Conservation (phyloP, 1,284 basidiomycete genomes). For the Austroboletus sp. region DNA sequence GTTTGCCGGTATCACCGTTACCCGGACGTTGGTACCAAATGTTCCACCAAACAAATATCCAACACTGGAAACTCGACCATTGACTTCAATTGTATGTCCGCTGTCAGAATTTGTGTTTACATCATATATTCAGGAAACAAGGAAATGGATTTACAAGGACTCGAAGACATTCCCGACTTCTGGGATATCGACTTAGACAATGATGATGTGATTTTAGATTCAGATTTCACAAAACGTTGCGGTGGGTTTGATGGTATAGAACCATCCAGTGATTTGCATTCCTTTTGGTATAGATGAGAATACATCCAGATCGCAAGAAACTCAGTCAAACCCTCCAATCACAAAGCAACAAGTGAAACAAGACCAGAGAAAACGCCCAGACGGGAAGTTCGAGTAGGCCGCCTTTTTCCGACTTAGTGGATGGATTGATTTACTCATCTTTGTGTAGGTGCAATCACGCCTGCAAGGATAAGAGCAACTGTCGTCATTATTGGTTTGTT, state of each 20-base stretch:
- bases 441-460: slow-evolving; percentile 63
- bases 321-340: slow-evolving; percentile 1
- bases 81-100: slow-evolving; percentile 44
- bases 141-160: slow-evolving; percentile 57
- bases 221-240: slow-evolving; percentile 6
- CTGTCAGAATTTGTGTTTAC: not conserved
- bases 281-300: slow-evolving; percentile 3
- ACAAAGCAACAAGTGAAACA: slow-evolving; percentile 4
- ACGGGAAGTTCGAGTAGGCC: slow-evolving; percentile 51
- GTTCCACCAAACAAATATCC: slow-evolving; percentile 55
- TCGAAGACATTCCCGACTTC: slow-evolving; percentile 60
- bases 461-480: slow-evolving; percentile 71
- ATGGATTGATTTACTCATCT: not conserved
- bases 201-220: slow-evolving; percentile 11
- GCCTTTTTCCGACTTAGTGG: not conserved
- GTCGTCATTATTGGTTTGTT: slow-evolving; percentile 62
- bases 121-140: slow-evolving; percentile 27
- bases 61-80: slow-evolving; percentile 61
- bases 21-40: slow-evolving; percentile 50
- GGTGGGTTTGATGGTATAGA: slow-evolving; percentile 5
- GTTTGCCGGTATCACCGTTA: slow-evolving; percentile 55
- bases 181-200: slow-evolving; percentile 48
- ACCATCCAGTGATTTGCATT: not conserved
- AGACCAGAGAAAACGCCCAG: slow-evolving; percentile 33
- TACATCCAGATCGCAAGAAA: not conserved